A percentile compares a stretch with the other conserved stretches of the same genome.
Conservation (phyloP, 2,329 filamentous ascomycete genomes). For the Cladosporium velox region DNA sequence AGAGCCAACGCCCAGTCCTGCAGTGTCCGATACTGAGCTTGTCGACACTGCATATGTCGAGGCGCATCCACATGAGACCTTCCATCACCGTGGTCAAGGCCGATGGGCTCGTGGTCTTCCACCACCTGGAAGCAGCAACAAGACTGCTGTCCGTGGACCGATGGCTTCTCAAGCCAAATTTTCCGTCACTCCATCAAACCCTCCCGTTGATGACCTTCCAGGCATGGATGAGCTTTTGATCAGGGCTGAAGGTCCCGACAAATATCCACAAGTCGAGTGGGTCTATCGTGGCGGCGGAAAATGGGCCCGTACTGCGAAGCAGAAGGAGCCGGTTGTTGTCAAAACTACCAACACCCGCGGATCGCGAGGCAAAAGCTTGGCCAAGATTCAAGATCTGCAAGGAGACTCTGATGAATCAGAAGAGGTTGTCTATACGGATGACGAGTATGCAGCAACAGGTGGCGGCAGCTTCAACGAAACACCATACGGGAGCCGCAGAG, state of each 20-base stretch:
- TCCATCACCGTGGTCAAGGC: slow-evolving; percentile 36
- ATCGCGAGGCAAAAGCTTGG: not conserved
- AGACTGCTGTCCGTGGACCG: slow-evolving; percentile 35
- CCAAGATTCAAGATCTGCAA: not conserved
- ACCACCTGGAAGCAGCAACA: slow-evolving; percentile 30
- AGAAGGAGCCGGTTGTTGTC: not conserved
- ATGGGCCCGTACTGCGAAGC: slow-evolving; percentile 34
- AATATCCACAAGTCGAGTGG: slow-evolving; percentile 35
- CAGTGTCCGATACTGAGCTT: slow-evolving; percentile 20
- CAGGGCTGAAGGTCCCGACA: slow-evolving; percentile 36
- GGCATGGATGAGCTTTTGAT: slow-evolving; percentile 30
- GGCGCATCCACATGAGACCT: slow-evolving; percentile 32
- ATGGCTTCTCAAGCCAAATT: slow-evolving; percentile 15
- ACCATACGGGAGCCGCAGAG: slow-evolving; percentile 3
- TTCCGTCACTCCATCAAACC: slow-evolving; percentile 7
- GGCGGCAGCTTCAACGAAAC: slow-evolving; percentile 4
- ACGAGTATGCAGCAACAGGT: slow-evolving; percentile 2
- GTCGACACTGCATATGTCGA: slow-evolving; percentile 32
- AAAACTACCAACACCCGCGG: not conserved
- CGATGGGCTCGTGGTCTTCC: slow-evolving; percentile 36
- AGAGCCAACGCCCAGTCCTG: slow-evolving; percentile 9
- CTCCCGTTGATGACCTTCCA: slow-evolving; percentile 9
- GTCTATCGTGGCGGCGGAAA: slow-evolving; percentile 39
- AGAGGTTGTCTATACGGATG: slow-evolving; percentile 15
- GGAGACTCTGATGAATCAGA: not conserved